Base-by-base conservation (phyloP, 352 stramenopile species). In the Pythium apleroticum region DNA sequence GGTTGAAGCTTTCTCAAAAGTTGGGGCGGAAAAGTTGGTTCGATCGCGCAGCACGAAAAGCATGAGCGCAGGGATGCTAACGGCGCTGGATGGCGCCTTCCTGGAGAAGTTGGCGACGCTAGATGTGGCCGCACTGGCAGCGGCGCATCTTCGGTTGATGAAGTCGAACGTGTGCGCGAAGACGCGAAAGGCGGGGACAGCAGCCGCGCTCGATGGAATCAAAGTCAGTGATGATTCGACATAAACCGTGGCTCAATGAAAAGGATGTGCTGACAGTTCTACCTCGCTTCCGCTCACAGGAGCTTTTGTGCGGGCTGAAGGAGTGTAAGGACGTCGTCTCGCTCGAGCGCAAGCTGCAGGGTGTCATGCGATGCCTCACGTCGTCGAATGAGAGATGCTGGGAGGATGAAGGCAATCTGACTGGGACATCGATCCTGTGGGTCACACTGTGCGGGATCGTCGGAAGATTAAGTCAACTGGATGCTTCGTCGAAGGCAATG, bases 121-220 rank as follows among this genome's bases (percentile, higher is more conserved):
- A 6, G 60, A 65, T 49, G 46, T 15, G 1, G 52, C 1, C 0
- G n/a, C 53, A 28, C n/a, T 72, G 22, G 11, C 10, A 6, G 59
- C 41, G 9, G 49, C 60, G 11, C 22, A 58, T 30, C 28, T 22
- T 7, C 37, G 46, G 2, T 48, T 72, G 2, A 33, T 60, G 20
- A 72, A 65, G 52, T 59, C 61, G 43, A 45, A 68, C 22, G 59
- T 72, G 27, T 68, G 59, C 15, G 57, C 31, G 14, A 56, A 65
- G 22, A 27, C 33, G 1, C 30, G 9, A 12, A 43, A 8, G 1
- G 43, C n/a, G 7, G 45, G 19, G 11, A 10, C 15, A 24, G 28
- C 14, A 0, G 19, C 20, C 8, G 20, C 52, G 20, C 4, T 20
- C n/a, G 52, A 58, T 4, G 57, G 19, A 22, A 8, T 71, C 5